Percentiles rank a stretch among this genome's conserved stretches.
Evolutionary conservation across 1,284 basidiomycete species (phyloP).

Genomic region (Apiotrichum gracile): DNA sequence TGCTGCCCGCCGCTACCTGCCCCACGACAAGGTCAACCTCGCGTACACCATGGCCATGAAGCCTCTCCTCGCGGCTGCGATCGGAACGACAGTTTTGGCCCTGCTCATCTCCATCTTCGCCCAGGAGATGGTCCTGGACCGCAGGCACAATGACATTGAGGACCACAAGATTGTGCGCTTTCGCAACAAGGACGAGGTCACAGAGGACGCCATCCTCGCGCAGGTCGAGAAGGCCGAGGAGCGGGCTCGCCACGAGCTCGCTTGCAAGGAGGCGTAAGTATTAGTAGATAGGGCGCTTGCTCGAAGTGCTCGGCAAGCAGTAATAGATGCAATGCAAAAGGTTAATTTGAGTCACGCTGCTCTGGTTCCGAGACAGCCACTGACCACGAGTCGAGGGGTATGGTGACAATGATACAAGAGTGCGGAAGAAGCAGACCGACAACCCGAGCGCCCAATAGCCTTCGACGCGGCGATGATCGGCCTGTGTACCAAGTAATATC

Average conservation of each 20-base stretch:
- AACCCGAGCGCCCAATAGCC: no score
- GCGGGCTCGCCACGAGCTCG: not conserved
- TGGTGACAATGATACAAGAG: no score
- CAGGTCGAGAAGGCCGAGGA: conserved; percentile 9
- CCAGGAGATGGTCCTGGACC: conserved; percentile 30
- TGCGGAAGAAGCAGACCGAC: no score
- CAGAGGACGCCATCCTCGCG: conserved; percentile 6
- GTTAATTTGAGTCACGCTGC: no score
- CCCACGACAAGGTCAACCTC: conserved; percentile 23
- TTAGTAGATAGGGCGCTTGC: not conserved
- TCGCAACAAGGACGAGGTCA: conserved; percentile 15
- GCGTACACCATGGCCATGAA: conserved; percentile 29
- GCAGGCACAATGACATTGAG: conserved; percentile 30
- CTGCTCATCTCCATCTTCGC: conserved; percentile 24
- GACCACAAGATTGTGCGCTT: conserved; percentile 26
- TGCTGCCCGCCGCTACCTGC: conserved; percentile 25
- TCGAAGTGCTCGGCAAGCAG: not conserved
- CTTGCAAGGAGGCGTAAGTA: not conserved
- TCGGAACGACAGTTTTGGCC: conserved; percentile 24
- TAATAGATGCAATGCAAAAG: not conserved
- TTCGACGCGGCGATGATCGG: no score
- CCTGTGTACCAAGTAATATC: no score
- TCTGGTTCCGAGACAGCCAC: no score
- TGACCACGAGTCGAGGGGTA: no score
- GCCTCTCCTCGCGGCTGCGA: conserved; percentile 22